Evolutionary conservation across 1,284 basidiomycete species (phyloP).

Genomic region (Ceratobasidium sp.): DNA sequence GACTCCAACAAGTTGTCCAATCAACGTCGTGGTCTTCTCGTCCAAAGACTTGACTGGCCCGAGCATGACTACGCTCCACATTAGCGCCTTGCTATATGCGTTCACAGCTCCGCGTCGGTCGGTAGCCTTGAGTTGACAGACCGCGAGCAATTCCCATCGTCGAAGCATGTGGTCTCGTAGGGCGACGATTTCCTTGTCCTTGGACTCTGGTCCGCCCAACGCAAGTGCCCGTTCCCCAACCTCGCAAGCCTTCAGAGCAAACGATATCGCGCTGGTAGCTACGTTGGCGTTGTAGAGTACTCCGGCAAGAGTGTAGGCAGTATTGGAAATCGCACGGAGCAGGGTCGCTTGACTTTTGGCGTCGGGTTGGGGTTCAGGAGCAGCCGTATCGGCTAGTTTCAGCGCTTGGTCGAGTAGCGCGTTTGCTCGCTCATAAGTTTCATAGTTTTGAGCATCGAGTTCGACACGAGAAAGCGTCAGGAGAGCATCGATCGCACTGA

Average conservation of each 20-base stretch:
- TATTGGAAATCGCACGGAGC: constrained; percentile 43
- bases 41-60: constrained; percentile 5
- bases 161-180: constrained; percentile 41
- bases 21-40: constrained; percentile 27
- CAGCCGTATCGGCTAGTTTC: constrained; percentile 1
- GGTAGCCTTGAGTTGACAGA: constrained; percentile 44
- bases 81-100: constrained; percentile 4
- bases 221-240: constrained; percentile 37
- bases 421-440: constrained; percentile 8
- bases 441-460: constrained; percentile 18
- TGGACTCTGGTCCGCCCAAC: not conserved
- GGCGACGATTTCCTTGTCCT: constrained; percentile 33
- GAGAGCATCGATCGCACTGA: constrained; percentile 27
- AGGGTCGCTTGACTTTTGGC: constrained; percentile 11
- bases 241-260: constrained; percentile 39
- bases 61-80: constrained; percentile 8
- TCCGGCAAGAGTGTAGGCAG: constrained; percentile 50
- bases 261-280: constrained; percentile 36
- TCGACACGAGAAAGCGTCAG: constrained; percentile 17
- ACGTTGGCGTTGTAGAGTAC: constrained; percentile 48
- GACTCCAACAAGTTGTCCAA: constrained; percentile 45
- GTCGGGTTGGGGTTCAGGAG: not conserved
- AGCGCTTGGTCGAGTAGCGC: not conserved
- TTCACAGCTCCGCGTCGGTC: constrained; percentile 37
- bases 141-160: constrained; percentile 48